phyloP scores from a whole-genome alignment of 495 filamentous ascomycete genomes.

The Parmelia sp. region DNA sequence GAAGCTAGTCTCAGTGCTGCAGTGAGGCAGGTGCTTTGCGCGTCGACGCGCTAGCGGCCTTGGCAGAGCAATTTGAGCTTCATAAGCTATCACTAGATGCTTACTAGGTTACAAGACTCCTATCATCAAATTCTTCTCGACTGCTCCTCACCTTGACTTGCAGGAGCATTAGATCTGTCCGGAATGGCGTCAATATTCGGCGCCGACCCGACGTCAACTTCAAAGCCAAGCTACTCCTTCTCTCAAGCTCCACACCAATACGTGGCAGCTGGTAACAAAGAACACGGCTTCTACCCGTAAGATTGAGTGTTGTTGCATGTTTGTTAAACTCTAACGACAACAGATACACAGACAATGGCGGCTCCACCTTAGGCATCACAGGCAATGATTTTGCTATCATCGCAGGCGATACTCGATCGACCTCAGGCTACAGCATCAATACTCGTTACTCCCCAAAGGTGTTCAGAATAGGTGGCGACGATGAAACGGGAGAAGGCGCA shows the following conservation, averaged over 20 bases:
- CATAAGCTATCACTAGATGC: background rate
- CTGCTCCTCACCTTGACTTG: background rate
- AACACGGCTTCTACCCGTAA: constrained; percentile 95
- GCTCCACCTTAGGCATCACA: constrained; percentile 90
- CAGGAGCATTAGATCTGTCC: constrained; percentile 1
- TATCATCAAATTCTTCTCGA: background rate
- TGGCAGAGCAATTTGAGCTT: constrained; percentile 10
- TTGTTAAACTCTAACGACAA: constrained; percentile 4
- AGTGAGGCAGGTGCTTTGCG: constrained; percentile 12
- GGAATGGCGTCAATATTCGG: constrained; percentile 45
- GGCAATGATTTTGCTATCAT: constrained; percentile 91
- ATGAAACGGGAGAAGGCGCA: constrained; percentile 72
- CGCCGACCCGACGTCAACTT: constrained; percentile 35
- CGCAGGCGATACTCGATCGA: constrained; percentile 91
- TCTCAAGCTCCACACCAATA: constrained; percentile 37
- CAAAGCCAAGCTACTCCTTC: constrained; percentile 56
- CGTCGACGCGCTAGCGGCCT: constrained; percentile 11
- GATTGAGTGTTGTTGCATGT: constrained; percentile 24
- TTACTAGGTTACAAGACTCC: too few species aligned
- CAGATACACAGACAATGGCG: constrained; percentile 96
- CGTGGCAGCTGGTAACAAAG: constrained; percentile 44
- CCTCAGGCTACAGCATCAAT: constrained; percentile 97
- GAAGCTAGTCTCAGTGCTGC: background rate
- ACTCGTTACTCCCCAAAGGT: constrained; percentile 89
- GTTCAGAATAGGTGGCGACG: constrained; percentile 90